A percentile compares a stretch with the other conserved stretches of the same genome.
phyloP scores from a whole-genome alignment of 495 filamentous ascomycete genomes.

The Aspergillus haitiensis region DNA sequence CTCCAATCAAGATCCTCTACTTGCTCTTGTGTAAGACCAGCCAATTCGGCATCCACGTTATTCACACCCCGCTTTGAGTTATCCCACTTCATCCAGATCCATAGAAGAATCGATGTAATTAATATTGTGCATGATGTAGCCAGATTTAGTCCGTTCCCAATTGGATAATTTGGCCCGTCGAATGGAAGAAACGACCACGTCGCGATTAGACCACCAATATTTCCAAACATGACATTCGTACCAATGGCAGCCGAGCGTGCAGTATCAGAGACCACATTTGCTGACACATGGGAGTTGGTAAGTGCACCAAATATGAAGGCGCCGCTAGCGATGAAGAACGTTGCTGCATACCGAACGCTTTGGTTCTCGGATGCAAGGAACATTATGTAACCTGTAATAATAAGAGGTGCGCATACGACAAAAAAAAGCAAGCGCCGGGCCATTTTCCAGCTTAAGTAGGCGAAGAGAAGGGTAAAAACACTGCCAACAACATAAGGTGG shows the following conservation, averaged over 20 bases:
- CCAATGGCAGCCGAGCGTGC: constrained; percentile 65
- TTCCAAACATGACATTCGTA: constrained; percentile 69
- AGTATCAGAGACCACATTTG: constrained; percentile 71
- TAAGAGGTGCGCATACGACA: constrained; percentile 49
- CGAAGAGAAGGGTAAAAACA: constrained; percentile 63
- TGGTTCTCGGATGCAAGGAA: constrained; percentile 60
- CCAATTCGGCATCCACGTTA: constrained; percentile 56
- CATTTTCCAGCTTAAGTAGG: constrained; percentile 58
- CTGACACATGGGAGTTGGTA: constrained; percentile 63
- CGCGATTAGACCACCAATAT: constrained; percentile 67
- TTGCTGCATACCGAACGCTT: constrained; percentile 64
- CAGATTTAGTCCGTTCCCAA: constrained; percentile 72
- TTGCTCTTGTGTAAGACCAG: constrained; percentile 53
- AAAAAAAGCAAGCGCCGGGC: constrained; percentile 54
- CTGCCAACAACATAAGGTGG: constrained; percentile 70
- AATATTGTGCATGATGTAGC: constrained; percentile 56
- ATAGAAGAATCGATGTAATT: constrained; percentile 43
- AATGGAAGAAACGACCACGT: constrained; percentile 69
- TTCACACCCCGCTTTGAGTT: constrained; percentile 57
- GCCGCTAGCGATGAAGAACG: constrained; percentile 65
- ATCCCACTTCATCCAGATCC: constrained; percentile 63
- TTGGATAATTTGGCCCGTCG: constrained; percentile 67
- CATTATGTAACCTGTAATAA: constrained; percentile 71
- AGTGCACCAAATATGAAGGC: constrained; percentile 59
- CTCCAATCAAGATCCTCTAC: constrained; percentile 71